Percentiles rank a stretch among this genome's conserved stretches.
Evolutionary conservation across 805 yeast species (phyloP).

Genomic region (Kuraishia capsulata): DNA sequence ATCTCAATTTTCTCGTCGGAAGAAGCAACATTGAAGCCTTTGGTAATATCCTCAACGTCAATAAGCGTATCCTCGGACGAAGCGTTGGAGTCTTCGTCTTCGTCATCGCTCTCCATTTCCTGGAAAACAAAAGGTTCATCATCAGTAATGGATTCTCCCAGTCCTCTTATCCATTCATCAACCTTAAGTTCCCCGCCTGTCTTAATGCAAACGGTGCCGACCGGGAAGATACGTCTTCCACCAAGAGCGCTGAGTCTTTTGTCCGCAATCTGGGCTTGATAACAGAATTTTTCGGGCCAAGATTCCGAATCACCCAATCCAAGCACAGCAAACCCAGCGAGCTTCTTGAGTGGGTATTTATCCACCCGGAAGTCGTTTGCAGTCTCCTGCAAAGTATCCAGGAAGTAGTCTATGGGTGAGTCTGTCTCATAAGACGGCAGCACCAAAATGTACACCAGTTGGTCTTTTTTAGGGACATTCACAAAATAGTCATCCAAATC

Average conservation of each 20-base stretch:
- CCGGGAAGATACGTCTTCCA: constrained; percentile 75
- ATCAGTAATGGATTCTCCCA: constrained; percentile 56
- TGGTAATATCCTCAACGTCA: constrained; percentile 81
- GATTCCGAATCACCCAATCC: constrained; percentile 86
- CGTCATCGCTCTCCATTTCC: constrained; percentile 16
- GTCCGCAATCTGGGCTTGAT: constrained; percentile 73
- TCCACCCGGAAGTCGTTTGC: constrained; percentile 80
- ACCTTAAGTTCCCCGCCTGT: constrained; percentile 50
- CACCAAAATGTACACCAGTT: constrained; percentile 59
- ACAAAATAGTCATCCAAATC: constrained; percentile 80
- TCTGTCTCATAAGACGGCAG: constrained; percentile 90
- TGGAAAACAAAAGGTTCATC: constrained; percentile 55
- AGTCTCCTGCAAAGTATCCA: constrained; percentile 74
- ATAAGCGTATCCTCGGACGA: constrained; percentile 38
- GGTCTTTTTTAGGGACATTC: constrained; percentile 40
- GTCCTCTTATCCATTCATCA: constrained; percentile 56
- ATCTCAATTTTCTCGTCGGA: constrained; percentile 18
- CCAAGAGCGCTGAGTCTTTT: constrained; percentile 73
- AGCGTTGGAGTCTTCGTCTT: constrained; percentile 10
- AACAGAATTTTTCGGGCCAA: constrained; percentile 80
- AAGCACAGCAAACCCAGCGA: constrained; percentile 76
- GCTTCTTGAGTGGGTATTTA: constrained; percentile 59
- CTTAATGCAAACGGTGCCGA: constrained; percentile 80
- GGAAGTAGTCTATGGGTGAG: constrained; percentile 81
- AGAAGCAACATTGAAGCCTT: constrained; percentile 25